phyloP scores from a whole-genome alignment of 75 land plant species.

The Selaginella tamariscina region DNA sequence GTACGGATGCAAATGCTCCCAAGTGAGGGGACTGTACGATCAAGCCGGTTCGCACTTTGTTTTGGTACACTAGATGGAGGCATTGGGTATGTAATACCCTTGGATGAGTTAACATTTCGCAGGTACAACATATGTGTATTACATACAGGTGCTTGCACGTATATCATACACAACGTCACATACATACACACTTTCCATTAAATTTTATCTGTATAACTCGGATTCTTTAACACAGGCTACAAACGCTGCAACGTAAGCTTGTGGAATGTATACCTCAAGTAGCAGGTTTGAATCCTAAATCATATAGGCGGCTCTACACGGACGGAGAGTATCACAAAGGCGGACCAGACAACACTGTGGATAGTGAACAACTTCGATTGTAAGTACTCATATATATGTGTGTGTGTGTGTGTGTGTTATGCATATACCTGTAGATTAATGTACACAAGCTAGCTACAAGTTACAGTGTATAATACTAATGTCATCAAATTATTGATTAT shows the following conservation, averaged over 20 bases:
- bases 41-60: constrained; percentile 73
- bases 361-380: constrained; percentile 84
- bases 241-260: constrained; percentile 69
- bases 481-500: neutral
- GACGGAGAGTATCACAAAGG: constrained; percentile 81
- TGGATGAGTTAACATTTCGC: constrained; percentile 89
- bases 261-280: constrained; percentile 85
- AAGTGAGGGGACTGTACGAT: constrained; percentile 42
- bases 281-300: constrained; percentile 78
- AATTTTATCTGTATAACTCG: too few species aligned
- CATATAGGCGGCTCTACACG: constrained; percentile 69
- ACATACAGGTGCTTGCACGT: too few species aligned
- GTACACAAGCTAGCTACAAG: neutral
- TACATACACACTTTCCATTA: too few species aligned
- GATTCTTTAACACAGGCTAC: too few species aligned
- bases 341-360: constrained; percentile 93
- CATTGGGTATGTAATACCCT: constrained; percentile 84
- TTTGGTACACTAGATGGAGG: constrained; percentile 95
- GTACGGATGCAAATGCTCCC: constrained; percentile 84
- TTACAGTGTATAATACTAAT: neutral
- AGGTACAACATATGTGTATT: too few species aligned
- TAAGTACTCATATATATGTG: constrained; percentile 36
- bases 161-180: too few species aligned
- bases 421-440: neutral
- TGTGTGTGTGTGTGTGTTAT: neutral